These are phyloP conservation scores for Plasmodium adleri DNA, from an alignment of 169 alveolate genomes.

Conservation along the genomic window DNA sequence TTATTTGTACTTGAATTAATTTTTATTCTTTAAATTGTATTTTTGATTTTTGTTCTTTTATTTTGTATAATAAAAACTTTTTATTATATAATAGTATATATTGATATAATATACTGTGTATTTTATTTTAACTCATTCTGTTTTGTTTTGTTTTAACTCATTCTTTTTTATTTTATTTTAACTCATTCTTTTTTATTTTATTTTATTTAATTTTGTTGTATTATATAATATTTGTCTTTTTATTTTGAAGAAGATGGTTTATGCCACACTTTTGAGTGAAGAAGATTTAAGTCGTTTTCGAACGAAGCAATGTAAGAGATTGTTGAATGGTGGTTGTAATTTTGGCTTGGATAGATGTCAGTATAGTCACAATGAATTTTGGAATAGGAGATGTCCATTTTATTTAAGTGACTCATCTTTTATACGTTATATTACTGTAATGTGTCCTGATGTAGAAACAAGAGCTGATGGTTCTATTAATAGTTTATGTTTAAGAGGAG, in stretches of 20 bases:
- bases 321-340: slow-evolving; percentile 83
- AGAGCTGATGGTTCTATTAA: slow-evolving; percentile 85
- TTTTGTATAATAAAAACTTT: background rate
- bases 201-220: background rate
- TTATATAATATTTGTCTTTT: background rate
- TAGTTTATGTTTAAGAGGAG: slow-evolving; percentile 90
- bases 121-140: background rate
- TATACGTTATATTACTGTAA: slow-evolving; percentile 89
- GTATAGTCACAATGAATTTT: slow-evolving; percentile 88
- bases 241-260: slow-evolving; percentile 21
- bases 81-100: background rate
- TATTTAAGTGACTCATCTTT: slow-evolving; percentile 84
- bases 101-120: background rate
- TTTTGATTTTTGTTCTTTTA: slow-evolving; percentile 10
- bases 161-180: background rate
- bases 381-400: slow-evolving; percentile 91
- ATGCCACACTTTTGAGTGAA: slow-evolving; percentile 85
- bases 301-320: slow-evolving; percentile 88
- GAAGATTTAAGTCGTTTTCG: slow-evolving; percentile 89
- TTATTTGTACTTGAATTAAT: background rate
- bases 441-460: slow-evolving; percentile 87
- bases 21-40: slow-evolving; percentile 15
- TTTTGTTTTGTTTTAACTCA: background rate
- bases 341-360: slow-evolving; percentile 88
- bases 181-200: too few relatives aligned